Conservation (phyloP, 2,329 filamentous ascomycete genomes). For the Akanthomyces muscarius region DNA sequence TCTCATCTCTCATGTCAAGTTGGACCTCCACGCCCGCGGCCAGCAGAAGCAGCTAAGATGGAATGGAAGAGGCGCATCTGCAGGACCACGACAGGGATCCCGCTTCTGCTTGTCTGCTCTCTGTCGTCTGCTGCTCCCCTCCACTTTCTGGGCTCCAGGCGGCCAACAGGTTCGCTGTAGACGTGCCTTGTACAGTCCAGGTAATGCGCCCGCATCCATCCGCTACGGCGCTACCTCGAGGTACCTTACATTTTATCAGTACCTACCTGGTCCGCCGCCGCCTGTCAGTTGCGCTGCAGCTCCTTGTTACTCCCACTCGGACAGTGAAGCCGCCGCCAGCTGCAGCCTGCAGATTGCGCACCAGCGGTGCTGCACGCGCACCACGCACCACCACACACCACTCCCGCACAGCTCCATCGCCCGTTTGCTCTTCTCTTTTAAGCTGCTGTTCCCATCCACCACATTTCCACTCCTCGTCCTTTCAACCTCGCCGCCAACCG, state of each 20-base stretch:
- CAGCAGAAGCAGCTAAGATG: neutral
- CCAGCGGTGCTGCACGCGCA: neutral
- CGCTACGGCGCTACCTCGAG: neutral
- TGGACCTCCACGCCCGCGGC: too few species aligned
- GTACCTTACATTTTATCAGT: neutral
- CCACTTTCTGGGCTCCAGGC: neutral
- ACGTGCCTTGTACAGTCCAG: neutral
- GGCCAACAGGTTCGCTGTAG: neutral
- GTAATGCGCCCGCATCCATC: neutral
- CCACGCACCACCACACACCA: neutral
- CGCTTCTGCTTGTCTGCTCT: neutral
- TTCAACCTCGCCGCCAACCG: constrained; percentile 8
- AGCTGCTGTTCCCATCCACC: constrained; percentile 3
- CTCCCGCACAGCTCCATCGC: constrained; percentile 7
- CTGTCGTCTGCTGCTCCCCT: neutral
- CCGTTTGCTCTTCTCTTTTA: constrained; percentile 12
- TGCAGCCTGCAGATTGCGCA: neutral
- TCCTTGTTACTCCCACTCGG: neutral
- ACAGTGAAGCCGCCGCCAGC: constrained; percentile 5
- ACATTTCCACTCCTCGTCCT: neutral
- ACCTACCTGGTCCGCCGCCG: too few species aligned
- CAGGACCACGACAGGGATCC: constrained; percentile 13
- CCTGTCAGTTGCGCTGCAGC: neutral
- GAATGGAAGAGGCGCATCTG: constrained; percentile 10
- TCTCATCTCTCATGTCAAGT: neutral